A percentile compares a stretch with the other conserved stretches of the same genome.
These are phyloP conservation scores for Schwanniomyces pseudopolymorphus DNA, from an alignment of 805 yeast genomes.

Conservation along the genomic window DNA sequence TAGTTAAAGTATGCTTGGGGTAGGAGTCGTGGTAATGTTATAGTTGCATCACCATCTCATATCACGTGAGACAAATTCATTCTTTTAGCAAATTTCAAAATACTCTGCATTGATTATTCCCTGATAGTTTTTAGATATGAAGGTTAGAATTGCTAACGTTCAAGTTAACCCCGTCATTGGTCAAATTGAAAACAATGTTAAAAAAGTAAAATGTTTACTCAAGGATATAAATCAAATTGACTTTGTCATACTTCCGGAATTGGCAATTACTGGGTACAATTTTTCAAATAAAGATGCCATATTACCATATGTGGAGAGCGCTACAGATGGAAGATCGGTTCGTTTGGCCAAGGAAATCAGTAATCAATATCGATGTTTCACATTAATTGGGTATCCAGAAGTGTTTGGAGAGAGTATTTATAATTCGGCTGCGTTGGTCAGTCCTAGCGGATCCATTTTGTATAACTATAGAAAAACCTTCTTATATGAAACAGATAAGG, in stretches of 20 bases:
- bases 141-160: slow-evolving; percentile 58
- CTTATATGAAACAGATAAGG: slow-evolving; percentile 74
- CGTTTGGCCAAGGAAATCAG: slow-evolving; percentile 60
- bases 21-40: too few species aligned
- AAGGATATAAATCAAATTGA: slow-evolving; percentile 44
- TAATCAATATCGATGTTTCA: slow-evolving; percentile 52
- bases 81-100: too few species aligned
- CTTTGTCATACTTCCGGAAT: slow-evolving; percentile 76
- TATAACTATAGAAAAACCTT: slow-evolving; percentile 75
- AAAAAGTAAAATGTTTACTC: slow-evolving; percentile 45
- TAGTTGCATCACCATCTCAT: too few species aligned
- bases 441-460: slow-evolving; percentile 56
- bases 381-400: slow-evolving; percentile 85
- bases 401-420: slow-evolving; percentile 36
- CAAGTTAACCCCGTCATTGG: slow-evolving; percentile 71
- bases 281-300: slow-evolving; percentile 50
- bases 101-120: too few species aligned
- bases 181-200: slow-evolving; percentile 51
- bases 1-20: too few species aligned
- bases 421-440: slow-evolving; percentile 70
- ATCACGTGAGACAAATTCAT: too few species aligned
- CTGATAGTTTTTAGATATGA: too few species aligned
- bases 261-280: slow-evolving; percentile 83
- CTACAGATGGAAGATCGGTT: slow-evolving; percentile 46
- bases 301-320: slow-evolving; percentile 56